phyloP scores from a whole-genome alignment of 1,139 yeast genomes.

The Blastobotrys buckinghamii region DNA sequence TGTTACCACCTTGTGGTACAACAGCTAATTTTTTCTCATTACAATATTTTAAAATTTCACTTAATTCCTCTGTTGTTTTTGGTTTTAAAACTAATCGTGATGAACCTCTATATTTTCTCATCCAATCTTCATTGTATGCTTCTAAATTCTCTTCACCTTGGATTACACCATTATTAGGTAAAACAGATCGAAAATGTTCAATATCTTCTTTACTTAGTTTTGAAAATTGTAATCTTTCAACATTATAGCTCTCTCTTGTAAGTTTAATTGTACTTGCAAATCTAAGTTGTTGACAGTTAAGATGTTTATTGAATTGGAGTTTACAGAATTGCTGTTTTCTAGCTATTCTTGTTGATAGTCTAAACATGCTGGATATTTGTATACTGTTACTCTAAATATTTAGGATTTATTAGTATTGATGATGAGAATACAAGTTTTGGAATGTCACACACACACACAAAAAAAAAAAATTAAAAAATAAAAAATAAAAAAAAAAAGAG shows the following conservation, averaged over 20 bases:
- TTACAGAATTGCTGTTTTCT: not conserved
- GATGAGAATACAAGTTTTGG: too few species aligned
- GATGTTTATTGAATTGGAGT: not conserved
- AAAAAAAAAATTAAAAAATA: too few species aligned
- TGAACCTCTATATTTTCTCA: constrained; percentile 90
- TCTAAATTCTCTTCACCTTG: constrained; percentile 59
- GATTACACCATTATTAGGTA: constrained; percentile 44
- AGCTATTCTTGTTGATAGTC: not conserved
- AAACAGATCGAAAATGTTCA: constrained; percentile 52
- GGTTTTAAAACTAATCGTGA: constrained; percentile 81
- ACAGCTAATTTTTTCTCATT: constrained; percentile 73
- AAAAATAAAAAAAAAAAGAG: too few species aligned
- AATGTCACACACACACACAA: too few species aligned
- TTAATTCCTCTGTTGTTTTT: constrained; percentile 71
- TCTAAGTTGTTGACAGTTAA: not conserved
- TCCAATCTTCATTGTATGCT: constrained; percentile 88
- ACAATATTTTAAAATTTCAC: constrained; percentile 74
- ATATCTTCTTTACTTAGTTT: constrained; percentile 53
- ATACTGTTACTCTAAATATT: too few species aligned
- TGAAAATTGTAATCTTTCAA: constrained; percentile 32
- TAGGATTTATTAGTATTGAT: too few species aligned
- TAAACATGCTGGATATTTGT: not conserved
- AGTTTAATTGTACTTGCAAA: constrained; percentile 22
- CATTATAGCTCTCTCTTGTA: constrained; percentile 30
- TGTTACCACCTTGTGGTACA: constrained; percentile 97